Conservation (phyloP, 2,329 filamentous ascomycete genomes). For the Aspergillus fumigatiaffinis region DNA sequence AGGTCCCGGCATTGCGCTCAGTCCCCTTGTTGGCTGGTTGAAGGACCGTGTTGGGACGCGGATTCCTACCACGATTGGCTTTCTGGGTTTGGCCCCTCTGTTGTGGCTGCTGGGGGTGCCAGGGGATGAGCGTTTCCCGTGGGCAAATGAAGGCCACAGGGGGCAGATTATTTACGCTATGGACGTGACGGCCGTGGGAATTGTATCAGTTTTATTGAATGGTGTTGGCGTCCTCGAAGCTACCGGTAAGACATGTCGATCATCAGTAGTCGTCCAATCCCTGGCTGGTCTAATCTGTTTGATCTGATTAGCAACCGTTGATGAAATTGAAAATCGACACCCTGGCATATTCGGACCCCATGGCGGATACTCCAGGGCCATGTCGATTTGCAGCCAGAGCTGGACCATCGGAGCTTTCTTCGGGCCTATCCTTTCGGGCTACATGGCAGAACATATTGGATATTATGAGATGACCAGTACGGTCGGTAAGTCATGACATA, state of each 20-base stretch:
- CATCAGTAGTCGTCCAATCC: background rate
- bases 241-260: constrained; percentile 19
- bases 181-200: constrained; percentile 17
- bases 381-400: constrained; percentile 22
- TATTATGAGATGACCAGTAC: constrained; percentile 20
- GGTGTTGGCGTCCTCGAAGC: constrained; percentile 28
- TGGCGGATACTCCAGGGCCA: constrained; percentile 23
- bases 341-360: constrained; percentile 25
- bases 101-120: constrained; percentile 27
- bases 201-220: constrained; percentile 22
- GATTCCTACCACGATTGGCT: constrained; percentile 22
- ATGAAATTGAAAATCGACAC: constrained; percentile 16
- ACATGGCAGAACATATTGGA: constrained; percentile 16
- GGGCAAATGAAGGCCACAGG: constrained; percentile 14
- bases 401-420: constrained; percentile 22
- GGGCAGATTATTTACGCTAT: constrained; percentile 21
- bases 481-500: constrained; percentile 14
- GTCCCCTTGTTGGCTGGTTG: constrained; percentile 54
- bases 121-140: constrained; percentile 24
- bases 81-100: constrained; percentile 17
- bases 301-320: constrained; percentile 16
- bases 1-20: constrained; percentile 54
- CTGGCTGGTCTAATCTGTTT: too few species aligned
- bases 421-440: constrained; percentile 19
- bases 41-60: constrained; percentile 24